A percentile compares a stretch with the other conserved stretches of the same genome.
Evolutionary conservation across 352 stramenopile genomes (phyloP).

Genomic region (Phytophthora crassamura): DNA sequence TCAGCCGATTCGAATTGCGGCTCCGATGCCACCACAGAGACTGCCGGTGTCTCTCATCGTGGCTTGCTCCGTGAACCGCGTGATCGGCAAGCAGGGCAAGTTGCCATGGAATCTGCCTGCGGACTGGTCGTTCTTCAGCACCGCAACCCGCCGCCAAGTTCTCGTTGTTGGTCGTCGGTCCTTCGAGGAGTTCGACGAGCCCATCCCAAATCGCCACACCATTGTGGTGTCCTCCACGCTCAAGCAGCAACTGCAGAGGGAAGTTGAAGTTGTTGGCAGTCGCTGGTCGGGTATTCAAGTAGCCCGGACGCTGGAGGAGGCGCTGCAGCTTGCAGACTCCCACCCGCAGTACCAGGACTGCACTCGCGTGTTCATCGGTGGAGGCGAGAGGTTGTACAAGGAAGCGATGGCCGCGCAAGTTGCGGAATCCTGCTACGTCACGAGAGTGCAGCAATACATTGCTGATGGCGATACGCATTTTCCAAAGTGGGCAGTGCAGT

Average conservation of each 20-base stretch:
- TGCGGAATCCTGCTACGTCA: constrained; percentile 66
- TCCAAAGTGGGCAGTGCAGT: constrained; percentile 54
- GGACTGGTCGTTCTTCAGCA: constrained; percentile 80
- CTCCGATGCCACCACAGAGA: neutral
- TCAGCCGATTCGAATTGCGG: constrained; percentile 2
- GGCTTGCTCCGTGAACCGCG: constrained; percentile 72
- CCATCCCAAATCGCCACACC: constrained; percentile 58
- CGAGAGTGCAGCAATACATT: constrained; percentile 60
- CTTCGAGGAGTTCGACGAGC: constrained; percentile 57
- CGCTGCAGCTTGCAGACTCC: constrained; percentile 41
- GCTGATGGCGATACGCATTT: constrained; percentile 63
- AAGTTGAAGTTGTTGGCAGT: constrained; percentile 3
- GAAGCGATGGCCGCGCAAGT: constrained; percentile 57
- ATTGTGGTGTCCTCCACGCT: constrained; percentile 57
- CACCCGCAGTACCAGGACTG: constrained; percentile 47
- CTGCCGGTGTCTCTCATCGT: constrained; percentile 70
- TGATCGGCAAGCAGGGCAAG: constrained; percentile 58
- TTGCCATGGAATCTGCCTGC: constrained; percentile 69
- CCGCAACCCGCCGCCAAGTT: constrained; percentile 56
- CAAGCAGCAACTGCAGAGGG: neutral
- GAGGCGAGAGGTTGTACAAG: constrained; percentile 63
- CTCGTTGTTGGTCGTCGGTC: constrained; percentile 70
- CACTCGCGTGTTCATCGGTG: constrained; percentile 64
- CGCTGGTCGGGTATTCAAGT: constrained; percentile 39
- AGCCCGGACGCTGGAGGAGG: constrained; percentile 48